Base-by-base conservation (phyloP, 345 rosid species). In the Rhodamnia rubescens region DNA sequence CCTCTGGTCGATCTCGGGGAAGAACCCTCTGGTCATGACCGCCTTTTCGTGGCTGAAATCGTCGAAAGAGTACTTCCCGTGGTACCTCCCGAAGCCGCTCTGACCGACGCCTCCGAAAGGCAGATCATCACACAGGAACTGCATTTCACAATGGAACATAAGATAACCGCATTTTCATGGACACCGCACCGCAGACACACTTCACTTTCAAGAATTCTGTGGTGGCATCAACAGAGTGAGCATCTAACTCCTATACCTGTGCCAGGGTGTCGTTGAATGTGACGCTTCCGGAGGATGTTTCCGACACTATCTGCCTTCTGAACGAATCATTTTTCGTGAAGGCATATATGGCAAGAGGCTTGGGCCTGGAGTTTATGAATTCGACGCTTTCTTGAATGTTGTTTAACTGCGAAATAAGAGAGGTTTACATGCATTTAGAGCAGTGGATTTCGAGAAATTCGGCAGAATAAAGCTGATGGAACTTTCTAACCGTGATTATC, bases 91-190 rank as follows among this genome's bases (percentile, higher is more conserved):
- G 8, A 90, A 87, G 8, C 99, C 98, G 84, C 98, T 94, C 81
- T 92, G 88, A 11, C 97, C 99, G 20, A 95, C 98, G 20, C 98
- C 98, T 86, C 99, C 99, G 81, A 96, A 96, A 22, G 99, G 99
- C 56, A 95, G 86, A 18, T 85, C 84, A 85, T 95, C 98, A 86
- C 94, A 92, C 55, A 91, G 0, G 86, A 92, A 93, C 99, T 96
- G 92, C 91, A 89, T n/a, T 82, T 52, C 44, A 64, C 13, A 18
- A 32, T 32, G 44, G 78, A 64, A 32, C 44, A 40, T 64, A 64
- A 32, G 78, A 64, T 64, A 40, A 64, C 24, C 10, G 51, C 51
- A 49, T 49, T 16, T 64, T 10, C 24, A 32, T 32, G 78, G 78
- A 32, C 78, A 16, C 12, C 2, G 78, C 78, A 64, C 44, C 44